Percentiles rank a stretch among this genome's conserved stretches.
phyloP scores from a whole-genome alignment of 805 yeast genomes.

The Lipomyces sp. region DNA sequence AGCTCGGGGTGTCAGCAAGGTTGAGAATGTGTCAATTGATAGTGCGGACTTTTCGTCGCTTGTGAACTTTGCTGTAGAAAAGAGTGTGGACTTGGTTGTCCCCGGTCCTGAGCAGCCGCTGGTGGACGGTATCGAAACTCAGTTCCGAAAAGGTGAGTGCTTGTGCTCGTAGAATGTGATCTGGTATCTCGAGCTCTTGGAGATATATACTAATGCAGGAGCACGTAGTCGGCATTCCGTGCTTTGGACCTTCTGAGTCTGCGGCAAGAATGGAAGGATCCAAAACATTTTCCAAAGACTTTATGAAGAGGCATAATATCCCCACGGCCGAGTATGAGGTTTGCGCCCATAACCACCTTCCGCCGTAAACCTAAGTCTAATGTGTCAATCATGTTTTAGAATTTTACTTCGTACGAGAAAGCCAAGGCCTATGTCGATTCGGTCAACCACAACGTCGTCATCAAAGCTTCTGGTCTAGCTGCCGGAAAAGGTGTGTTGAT shows the following conservation, averaged over 20 bases:
- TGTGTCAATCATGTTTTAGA: conserved; percentile 40
- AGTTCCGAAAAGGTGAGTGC: conserved; percentile 56
- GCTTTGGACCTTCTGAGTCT: conserved; percentile 89
- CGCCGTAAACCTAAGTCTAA: not conserved
- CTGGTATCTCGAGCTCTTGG: not conserved
- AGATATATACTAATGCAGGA: not conserved
- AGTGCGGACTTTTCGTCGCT: conserved; percentile 71
- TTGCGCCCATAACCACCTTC: not conserved
- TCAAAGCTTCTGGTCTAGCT: conserved; percentile 97
- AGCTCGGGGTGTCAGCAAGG: conserved; percentile 56
- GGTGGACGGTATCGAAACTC: conserved; percentile 85
- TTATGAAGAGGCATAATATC: conserved; percentile 88
- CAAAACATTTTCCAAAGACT: conserved; percentile 89
- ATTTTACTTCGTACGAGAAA: conserved; percentile 74
- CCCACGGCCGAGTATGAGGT: conserved; percentile 87
- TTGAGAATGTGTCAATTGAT: conserved; percentile 71
- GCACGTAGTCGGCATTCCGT: conserved; percentile 79
- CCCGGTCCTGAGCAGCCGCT: conserved; percentile 99
- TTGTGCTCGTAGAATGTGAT: not conserved
- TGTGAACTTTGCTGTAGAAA: conserved; percentile 71
- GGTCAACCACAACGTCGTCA: conserved; percentile 76
- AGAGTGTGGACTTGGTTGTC: conserved; percentile 72
- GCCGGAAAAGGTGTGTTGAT: conserved; percentile 98
- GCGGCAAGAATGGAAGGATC: conserved; percentile 98
- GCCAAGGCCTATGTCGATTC: conserved; percentile 74